Percentiles rank a stretch among this genome's conserved stretches.
These are phyloP conservation scores for Colletotrichum salicis DNA, from an alignment of 2,329 filamentous ascomycete species.

Conservation along the genomic window DNA sequence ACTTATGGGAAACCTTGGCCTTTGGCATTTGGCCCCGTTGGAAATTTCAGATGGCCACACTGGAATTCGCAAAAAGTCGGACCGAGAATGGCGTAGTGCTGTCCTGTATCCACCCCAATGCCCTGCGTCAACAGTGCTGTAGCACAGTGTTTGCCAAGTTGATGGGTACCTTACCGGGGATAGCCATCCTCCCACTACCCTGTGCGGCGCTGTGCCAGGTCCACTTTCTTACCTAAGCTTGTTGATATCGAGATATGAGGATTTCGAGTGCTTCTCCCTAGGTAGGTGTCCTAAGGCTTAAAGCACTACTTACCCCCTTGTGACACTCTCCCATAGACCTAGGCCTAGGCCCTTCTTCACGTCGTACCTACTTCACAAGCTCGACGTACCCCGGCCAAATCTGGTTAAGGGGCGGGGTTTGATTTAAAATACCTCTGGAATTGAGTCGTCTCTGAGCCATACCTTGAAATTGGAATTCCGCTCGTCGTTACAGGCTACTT, in stretches of 20 bases:
- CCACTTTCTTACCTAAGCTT: not conserved
- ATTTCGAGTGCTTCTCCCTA: not conserved
- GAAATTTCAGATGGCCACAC: not conserved
- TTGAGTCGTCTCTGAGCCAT: not conserved
- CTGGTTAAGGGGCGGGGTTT: not conserved
- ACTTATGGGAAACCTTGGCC: not conserved
- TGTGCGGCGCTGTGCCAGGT: no score
- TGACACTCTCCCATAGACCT: not conserved
- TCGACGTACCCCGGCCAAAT: not conserved
- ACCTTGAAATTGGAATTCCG: not conserved
- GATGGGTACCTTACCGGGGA: no score
- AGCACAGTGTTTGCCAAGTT: not conserved
- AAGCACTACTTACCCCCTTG: not conserved
- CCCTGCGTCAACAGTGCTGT: not conserved
- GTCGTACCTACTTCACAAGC: not conserved
- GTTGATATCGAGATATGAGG: not conserved
- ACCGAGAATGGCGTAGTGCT: not conserved
- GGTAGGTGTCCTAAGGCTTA: no score
- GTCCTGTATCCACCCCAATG: not conserved
- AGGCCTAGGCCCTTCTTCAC: not conserved
- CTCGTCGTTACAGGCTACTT: not conserved
- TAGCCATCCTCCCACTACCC: not conserved
- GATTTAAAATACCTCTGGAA: not conserved
- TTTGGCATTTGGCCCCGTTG: not conserved
- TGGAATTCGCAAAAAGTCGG: not conserved